Evolutionary conservation across 108 stramenopile genomes (phyloP).

Genomic region (Chaetoceros muelleri): DNA sequence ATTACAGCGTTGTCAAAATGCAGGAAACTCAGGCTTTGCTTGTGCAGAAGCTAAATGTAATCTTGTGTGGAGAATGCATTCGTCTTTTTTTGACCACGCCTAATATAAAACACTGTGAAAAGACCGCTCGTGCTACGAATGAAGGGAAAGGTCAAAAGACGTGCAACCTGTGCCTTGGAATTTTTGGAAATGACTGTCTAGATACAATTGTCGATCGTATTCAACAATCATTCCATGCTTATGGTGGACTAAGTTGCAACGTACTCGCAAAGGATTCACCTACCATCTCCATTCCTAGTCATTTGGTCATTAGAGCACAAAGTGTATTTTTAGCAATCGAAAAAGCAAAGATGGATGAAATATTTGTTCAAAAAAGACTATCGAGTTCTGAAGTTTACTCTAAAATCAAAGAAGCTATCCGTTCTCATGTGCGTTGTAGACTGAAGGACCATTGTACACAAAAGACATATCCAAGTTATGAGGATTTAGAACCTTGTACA

Average conservation of each 20-base stretch:
- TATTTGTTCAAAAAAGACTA: background rate
- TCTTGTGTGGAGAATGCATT: too few relatives aligned
- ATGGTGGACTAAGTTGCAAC: background rate
- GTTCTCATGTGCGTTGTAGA: background rate
- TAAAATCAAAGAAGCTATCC: background rate
- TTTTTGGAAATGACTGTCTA: too few relatives aligned
- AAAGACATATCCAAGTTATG: background rate
- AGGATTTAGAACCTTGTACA: background rate
- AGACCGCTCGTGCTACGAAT: too few relatives aligned
- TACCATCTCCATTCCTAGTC: background rate
- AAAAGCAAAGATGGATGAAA: background rate
- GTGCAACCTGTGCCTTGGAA: too few relatives aligned
- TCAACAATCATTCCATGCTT: background rate
- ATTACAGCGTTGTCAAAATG: too few relatives aligned
- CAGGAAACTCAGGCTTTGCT: too few relatives aligned
- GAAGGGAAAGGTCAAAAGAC: too few relatives aligned
- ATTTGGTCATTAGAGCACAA: background rate
- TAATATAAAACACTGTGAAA: too few relatives aligned
- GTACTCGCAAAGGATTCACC: background rate
- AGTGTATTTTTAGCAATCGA: background rate
- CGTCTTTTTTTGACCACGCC: too few relatives aligned
- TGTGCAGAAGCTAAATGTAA: too few relatives aligned
- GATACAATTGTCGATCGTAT: background rate
- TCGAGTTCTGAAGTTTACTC: background rate
- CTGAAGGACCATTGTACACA: background rate